Percentiles rank a stretch among this genome's conserved stretches.
Conservation (phyloP, 768 basidiomycete species). For the Tubosaeta sp. region DNA sequence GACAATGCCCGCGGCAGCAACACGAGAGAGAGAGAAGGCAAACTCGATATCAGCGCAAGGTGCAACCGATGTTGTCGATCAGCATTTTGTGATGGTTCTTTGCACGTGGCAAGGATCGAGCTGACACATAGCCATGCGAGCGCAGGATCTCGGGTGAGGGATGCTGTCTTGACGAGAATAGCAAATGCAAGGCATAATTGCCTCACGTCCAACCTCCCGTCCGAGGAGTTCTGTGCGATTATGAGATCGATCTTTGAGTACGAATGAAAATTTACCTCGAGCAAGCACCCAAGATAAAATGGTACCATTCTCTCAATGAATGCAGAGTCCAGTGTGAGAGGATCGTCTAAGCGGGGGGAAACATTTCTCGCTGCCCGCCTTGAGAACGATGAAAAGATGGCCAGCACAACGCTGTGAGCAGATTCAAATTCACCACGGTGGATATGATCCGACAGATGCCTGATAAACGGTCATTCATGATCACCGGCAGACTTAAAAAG, state of each 20-base stretch:
- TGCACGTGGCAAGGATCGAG: constrained; percentile 47
- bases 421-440: constrained; percentile 83
- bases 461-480: constrained; percentile 23
- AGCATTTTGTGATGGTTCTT: constrained; percentile 15
- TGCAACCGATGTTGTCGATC: constrained; percentile 50
- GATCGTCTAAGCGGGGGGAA: constrained; percentile 6
- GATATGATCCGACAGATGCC: constrained; percentile 52
- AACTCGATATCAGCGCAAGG: constrained; percentile 59
- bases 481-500: background rate
- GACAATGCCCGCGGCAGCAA: constrained; percentile 55
- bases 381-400: constrained; percentile 63
- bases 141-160: constrained; percentile 36
- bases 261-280: constrained; percentile 50
- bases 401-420: constrained; percentile 77
- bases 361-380: constrained; percentile 28
- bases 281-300: constrained; percentile 67
- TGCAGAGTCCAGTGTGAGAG: constrained; percentile 20
- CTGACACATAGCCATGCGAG: constrained; percentile 72
- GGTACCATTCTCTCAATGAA: constrained; percentile 62
- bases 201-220: constrained; percentile 53
- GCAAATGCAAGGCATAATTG: constrained; percentile 75
- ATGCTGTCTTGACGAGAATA: constrained; percentile 63
- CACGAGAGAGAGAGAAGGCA: constrained; percentile 56
- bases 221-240: constrained; percentile 52
- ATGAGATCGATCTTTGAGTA: background rate